Percentiles rank a stretch among this genome's conserved stretches.
phyloP scores from a whole-genome alignment of 1,284 basidiomycete species.

The Hemileia vastatrix region DNA sequence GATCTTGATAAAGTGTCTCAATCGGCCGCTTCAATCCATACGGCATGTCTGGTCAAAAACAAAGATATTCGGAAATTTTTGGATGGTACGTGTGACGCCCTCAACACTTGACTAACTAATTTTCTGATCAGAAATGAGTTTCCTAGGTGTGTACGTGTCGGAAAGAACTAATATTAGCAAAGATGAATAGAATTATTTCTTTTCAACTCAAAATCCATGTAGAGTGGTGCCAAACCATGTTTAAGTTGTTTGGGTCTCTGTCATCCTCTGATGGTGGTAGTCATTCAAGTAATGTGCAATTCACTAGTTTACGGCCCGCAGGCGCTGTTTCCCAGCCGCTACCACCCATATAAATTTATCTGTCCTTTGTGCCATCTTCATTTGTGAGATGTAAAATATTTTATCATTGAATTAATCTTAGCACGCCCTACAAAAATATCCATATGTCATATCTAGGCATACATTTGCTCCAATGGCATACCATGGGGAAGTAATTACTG shows the following conservation, averaged over 20 bases:
- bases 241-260: constrained; percentile 8
- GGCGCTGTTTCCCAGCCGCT: neutral
- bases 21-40: constrained; percentile 91
- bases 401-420: too few relatives aligned
- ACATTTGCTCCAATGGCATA: too few relatives aligned
- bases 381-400: too few relatives aligned
- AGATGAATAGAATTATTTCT: constrained; percentile 4
- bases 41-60: constrained; percentile 85
- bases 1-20: constrained; percentile 93
- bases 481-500: too few relatives aligned
- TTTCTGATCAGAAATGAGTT: neutral
- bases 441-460: too few relatives aligned
- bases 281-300: constrained; percentile 4
- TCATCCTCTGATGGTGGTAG: constrained; percentile 17
- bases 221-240: neutral
- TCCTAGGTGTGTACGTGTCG: constrained; percentile 18
- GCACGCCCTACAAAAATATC: too few relatives aligned
- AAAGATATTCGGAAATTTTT: constrained; percentile 61
- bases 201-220: neutral
- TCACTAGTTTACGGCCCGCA: neutral
- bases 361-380: too few relatives aligned
- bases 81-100: constrained; percentile 22
- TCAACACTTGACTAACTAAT: neutral
- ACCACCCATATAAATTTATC: neutral
- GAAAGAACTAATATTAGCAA: constrained; percentile 15